Evolutionary conservation across 306 rosid genomes (phyloP).

Genomic region (Malus fusca): DNA sequence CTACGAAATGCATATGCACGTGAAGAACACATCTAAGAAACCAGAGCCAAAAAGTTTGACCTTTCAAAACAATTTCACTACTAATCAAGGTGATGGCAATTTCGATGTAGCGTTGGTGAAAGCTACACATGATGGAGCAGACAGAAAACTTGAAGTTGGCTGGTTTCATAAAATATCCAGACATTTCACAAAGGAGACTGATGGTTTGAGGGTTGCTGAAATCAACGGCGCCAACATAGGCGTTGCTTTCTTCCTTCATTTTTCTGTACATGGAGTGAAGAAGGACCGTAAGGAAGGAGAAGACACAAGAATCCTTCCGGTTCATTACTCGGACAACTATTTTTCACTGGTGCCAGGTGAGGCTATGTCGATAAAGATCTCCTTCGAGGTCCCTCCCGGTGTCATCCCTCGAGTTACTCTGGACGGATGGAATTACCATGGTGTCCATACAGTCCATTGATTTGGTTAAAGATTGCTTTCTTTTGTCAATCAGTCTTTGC

Average conservation of each 20-base stretch:
- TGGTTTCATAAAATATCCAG: constrained; percentile 44
- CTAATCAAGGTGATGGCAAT: constrained; percentile 25
- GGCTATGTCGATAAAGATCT: constrained; percentile 44
- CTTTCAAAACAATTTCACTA: constrained; percentile 29
- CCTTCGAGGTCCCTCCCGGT: constrained; percentile 61
- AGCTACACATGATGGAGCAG: constrained; percentile 15
- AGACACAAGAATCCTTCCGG: constrained; percentile 84
- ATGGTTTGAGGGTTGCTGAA: constrained; percentile 38
- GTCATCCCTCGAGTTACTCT: constrained; percentile 66
- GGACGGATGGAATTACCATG: constrained; percentile 63
- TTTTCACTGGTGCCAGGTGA: constrained; percentile 85
- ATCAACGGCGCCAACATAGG: constrained; percentile 51
- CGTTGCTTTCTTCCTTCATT: constrained; percentile 85
- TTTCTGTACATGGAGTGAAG: constrained; percentile 60
- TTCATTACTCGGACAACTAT: constrained; percentile 89
- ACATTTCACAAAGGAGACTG: constrained; percentile 29
- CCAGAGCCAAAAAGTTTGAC: constrained; percentile 30
- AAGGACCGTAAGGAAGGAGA: constrained; percentile 45
- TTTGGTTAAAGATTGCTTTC: neutral
- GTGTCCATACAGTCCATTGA: constrained; percentile 23
- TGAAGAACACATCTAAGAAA: constrained; percentile 54
- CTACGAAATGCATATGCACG: constrained; percentile 52
- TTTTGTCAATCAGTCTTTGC: neutral
- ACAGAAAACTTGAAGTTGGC: constrained; percentile 28
- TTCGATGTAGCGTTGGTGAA: constrained; percentile 18